Evolutionary conservation across 208 protist species (phyloP), one percentile per base, ranked within the genome.

Genomic region (Herpetomonas tarakana): DNA sequence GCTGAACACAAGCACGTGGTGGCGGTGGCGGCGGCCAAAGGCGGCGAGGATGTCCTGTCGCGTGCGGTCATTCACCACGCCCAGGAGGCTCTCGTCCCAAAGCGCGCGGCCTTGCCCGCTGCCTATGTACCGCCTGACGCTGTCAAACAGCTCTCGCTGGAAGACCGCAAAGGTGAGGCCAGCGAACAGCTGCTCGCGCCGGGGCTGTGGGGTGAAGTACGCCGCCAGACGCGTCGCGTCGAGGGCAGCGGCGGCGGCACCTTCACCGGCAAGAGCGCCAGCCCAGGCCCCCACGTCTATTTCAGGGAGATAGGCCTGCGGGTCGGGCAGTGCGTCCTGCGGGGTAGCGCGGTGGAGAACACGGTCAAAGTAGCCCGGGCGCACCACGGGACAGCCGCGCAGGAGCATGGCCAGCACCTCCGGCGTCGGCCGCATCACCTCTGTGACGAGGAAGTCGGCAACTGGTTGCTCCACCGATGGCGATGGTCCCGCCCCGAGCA

Each of bases 351-450:
- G 66, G 47, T 78, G 66, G 29, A 52, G 39, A 31, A 89, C 44
- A 18, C 69, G 70, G 18, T 53, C 29, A 52, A 93, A 86, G 68
- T 78, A 93, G 22, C 53, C 65, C 11, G 83, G 83, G 0, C 71
- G 70, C 12, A 93, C 86, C 46, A 93, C 76, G 35, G 74, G 74
- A 9, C 65, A 65, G 12, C 65, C 71, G 11, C 81, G 62, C 58
- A 78, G 86, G n/a, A 93, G 63, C 60, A 79, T 70, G 9, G 78
- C 77, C 1, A 93, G 70, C 22, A 78, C 69, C 26, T 68, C 76
- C 18, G 77, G 67, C n/a, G 80, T 78, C 11, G 78, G 74, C 57
- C 71, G 72, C 26, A 86, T 58, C 24, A 35, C 59, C 27, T 19
- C 19, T n/a, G 60, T 74, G 28, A 75, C 58, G 46, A 76, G 49